Conservation (phyloP, 306 rosid genomes). For the Mimosa bimucronata region DNA sequence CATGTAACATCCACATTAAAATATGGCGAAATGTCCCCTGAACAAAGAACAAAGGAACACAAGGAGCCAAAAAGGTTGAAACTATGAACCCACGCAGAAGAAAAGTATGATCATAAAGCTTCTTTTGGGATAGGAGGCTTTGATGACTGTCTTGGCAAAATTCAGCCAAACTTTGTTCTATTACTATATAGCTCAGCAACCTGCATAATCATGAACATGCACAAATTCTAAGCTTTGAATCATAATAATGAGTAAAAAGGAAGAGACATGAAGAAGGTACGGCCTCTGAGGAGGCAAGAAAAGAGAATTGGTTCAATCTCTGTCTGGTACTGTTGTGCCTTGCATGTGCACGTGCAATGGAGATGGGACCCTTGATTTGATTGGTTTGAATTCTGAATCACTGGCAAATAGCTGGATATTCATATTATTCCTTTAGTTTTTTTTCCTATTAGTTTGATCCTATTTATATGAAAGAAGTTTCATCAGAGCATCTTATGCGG, state of each 20-base stretch:
- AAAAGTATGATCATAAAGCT: slow-evolving; percentile 2
- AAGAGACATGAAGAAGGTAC: neutral
- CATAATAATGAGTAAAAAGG: slow-evolving; percentile 2
- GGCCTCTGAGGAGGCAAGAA: slow-evolving; percentile 30
- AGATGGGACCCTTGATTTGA: slow-evolving; percentile 35
- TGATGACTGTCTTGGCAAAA: slow-evolving; percentile 11
- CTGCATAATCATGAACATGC: slow-evolving; percentile 8
- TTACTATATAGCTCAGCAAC: neutral
- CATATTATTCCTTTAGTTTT: neutral
- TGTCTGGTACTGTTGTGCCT: slow-evolving; percentile 28
- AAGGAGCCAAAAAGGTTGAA: slow-evolving; percentile 24
- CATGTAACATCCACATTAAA: slow-evolving; percentile 21
- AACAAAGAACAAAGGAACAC: slow-evolving; percentile 38
- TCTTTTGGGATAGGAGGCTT: slow-evolving; percentile 29
- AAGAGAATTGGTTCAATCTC: neutral
- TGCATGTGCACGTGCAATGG: slow-evolving; percentile 55
- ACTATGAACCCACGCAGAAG: slow-evolving; percentile 26
- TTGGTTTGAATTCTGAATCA: slow-evolving; percentile 16
- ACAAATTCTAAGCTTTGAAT: slow-evolving; percentile 8
- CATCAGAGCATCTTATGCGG: neutral
- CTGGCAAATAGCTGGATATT: slow-evolving; percentile 21
- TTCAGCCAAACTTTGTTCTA: slow-evolving; percentile 6
- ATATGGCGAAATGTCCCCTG: slow-evolving; percentile 42
- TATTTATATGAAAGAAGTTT: neutral
- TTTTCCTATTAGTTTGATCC: neutral